Base-by-base conservation (phyloP, 208 protist genomes). In the Vickermania spadyakhi region DNA sequence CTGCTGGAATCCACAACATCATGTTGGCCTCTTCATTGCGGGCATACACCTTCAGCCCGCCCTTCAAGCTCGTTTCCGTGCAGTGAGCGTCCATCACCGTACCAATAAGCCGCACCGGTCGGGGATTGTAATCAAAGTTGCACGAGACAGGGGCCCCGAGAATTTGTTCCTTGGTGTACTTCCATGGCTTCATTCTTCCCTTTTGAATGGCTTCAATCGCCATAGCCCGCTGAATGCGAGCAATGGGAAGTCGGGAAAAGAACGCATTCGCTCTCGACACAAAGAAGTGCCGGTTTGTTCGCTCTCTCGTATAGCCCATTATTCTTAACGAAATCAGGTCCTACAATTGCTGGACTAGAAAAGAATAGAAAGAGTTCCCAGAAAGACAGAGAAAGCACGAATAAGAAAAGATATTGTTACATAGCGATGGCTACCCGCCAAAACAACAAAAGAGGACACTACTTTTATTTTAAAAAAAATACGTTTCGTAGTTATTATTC, bases 61-160 rank as follows among this genome's bases (percentile, higher is more conserved):
- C 89, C 69, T 93, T 93, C 41, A 95, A 81, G 58, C 86, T 95
- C 31, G 85, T 91, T 73, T 95, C 83, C 67, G 79, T 69, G 23
- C 83, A 86, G 73, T 93, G 85, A 0, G 84, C 83, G 60, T 95
- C 89, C 89, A 95, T 95, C 21, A 95, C 79, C 1, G 89, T 93
- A 42, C 89, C 89, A 42, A 95, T 91, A 51, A 95, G 76, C 0
- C 89, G 82, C 63, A 95, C 83, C 2, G 89, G 89, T 0, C 86
- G 80, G 3, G 89, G 89, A 60, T 95, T 91, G 72, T 95, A 95
- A 53, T 95, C 89, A 65, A 95, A 91, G 66, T 90, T 91, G 67
- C 84, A 89, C 26, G 89, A 86, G 13, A 95, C 65, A 21, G 89
- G 83, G 3, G 89, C 78, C 14, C 89, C 89, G 21, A 95, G 70